phyloP scores from a whole-genome alignment of 768 basidiomycete genomes.

The Boletus patriciae region DNA sequence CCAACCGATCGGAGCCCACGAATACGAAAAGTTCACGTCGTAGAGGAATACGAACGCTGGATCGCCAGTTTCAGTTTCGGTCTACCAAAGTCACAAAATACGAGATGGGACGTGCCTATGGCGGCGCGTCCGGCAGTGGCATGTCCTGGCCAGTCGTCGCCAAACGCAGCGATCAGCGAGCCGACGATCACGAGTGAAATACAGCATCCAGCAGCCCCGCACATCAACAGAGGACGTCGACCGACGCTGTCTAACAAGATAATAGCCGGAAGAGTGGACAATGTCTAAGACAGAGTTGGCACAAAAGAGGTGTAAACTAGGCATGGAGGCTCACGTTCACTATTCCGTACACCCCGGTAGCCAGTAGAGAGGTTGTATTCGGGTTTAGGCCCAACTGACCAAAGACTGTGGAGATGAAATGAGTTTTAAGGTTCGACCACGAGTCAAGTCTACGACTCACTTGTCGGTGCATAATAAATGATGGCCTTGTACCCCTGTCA shows the following conservation, averaged over 20 bases:
- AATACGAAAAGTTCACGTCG: slow-evolving; percentile 36
- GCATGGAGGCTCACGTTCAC: slow-evolving; percentile 24
- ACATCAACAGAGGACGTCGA: slow-evolving; percentile 41
- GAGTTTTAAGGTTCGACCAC: slow-evolving; percentile 3
- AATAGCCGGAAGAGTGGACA: slow-evolving; percentile 39
- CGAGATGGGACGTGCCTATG: slow-evolving; percentile 27
- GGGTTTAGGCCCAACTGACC: slow-evolving; percentile 41
- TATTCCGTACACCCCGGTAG: slow-evolving; percentile 43
- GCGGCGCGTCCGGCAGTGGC: slow-evolving; percentile 26
- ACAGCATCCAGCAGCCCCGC: slow-evolving; percentile 38
- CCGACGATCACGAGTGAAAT: slow-evolving; percentile 31
- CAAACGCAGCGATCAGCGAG: slow-evolving; percentile 28
- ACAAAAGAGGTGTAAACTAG: background rate
- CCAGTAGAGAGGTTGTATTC: slow-evolving; percentile 41
- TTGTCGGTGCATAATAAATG: slow-evolving; percentile 29
- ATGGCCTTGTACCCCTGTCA: slow-evolving; percentile 22
- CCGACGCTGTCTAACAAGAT: slow-evolving; percentile 40
- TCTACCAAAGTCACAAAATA: slow-evolving; percentile 13
- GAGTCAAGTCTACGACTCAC: slow-evolving; percentile 8
- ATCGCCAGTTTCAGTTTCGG: slow-evolving; percentile 12
- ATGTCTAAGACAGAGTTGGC: slow-evolving; percentile 20
- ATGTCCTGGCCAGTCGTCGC: slow-evolving; percentile 32
- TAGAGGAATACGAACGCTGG: slow-evolving; percentile 42
- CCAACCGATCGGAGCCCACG: slow-evolving; percentile 35
- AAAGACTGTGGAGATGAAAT: slow-evolving; percentile 36